These are phyloP conservation scores for Dactylella cylindrospora DNA, from an alignment of 2,329 filamentous ascomycete genomes.

Conservation along the genomic window DNA sequence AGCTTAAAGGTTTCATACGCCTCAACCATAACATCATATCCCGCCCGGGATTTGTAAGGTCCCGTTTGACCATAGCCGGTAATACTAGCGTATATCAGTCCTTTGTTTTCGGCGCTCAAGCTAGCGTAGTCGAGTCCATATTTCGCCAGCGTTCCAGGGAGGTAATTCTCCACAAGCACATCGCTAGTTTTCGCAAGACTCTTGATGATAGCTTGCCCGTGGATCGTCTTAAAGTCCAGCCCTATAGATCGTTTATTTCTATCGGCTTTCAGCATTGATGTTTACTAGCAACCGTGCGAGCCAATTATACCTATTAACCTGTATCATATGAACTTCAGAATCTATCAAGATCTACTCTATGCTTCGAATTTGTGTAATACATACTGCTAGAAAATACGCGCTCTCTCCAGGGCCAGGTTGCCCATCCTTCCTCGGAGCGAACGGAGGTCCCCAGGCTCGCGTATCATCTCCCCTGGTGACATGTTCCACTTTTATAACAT, in stretches of 20 bases:
- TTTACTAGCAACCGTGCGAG: not conserved
- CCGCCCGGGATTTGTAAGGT: constrained; percentile 80
- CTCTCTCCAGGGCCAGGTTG: constrained; percentile 77
- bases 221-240: constrained; percentile 82
- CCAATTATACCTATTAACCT: not conserved
- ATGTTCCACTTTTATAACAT: constrained; percentile 97
- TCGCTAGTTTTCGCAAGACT: constrained; percentile 81
- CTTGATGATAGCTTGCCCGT: constrained; percentile 84
- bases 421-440: constrained; percentile 65
- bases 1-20: constrained; percentile 54
- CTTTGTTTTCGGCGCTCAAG: constrained; percentile 76
- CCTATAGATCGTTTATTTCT: constrained; percentile 95
- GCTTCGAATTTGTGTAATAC: constrained; percentile 46
- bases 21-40: constrained; percentile 99
- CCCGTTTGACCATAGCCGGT: constrained; percentile 97
- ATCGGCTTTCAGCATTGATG: constrained; percentile 13
- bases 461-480: constrained; percentile 90
- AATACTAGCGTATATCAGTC: constrained; percentile 89
- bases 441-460: constrained; percentile 92
- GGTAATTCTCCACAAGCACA: constrained; percentile 93
- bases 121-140: constrained; percentile 88
- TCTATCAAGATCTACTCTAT: not conserved
- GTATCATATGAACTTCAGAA: not conserved
- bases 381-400: constrained; percentile 87
- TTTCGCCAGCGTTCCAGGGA: constrained; percentile 84